Percentiles rank a stretch among this genome's conserved stretches.
Conservation (phyloP, 2,329 filamentous ascomycete species). For the Calycina herbarum region DNA sequence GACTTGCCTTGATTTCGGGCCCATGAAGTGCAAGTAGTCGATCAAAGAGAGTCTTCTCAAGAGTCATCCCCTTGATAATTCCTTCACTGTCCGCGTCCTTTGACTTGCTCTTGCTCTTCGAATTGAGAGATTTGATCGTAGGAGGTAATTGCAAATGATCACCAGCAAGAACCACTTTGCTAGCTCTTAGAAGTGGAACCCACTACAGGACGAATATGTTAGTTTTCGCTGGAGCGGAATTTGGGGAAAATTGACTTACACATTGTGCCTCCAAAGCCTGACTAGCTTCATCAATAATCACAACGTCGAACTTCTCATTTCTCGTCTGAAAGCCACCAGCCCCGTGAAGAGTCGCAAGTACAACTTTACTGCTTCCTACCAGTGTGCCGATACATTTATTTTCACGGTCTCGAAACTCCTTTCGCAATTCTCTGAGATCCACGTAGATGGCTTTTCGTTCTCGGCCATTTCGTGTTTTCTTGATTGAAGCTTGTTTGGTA, state of each 20-base stretch:
- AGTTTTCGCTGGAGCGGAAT: not conserved
- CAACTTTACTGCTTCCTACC: constrained; percentile 76
- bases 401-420: constrained; percentile 86
- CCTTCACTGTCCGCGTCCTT: constrained; percentile 41
- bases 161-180: constrained; percentile 86
- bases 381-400: constrained; percentile 76
- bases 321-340: constrained; percentile 82
- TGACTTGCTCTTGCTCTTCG: constrained; percentile 42
- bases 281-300: constrained; percentile 94
- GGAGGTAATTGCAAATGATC: constrained; percentile 94
- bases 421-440: constrained; percentile 81
- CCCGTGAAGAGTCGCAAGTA: constrained; percentile 89
- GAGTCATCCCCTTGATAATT: constrained; percentile 54
- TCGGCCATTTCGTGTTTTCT: constrained; percentile 78
- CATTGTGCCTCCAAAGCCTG: constrained; percentile 79
- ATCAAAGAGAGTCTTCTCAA: constrained; percentile 94
- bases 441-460: constrained; percentile 81
- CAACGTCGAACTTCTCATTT: constrained; percentile 82
- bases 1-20: constrained; percentile 64
- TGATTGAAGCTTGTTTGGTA: constrained; percentile 81
- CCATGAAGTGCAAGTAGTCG: constrained; percentile 82
- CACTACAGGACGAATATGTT: constrained; percentile 61
- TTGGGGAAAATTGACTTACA: not conserved
- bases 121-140: constrained; percentile 80
- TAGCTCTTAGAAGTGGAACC: constrained; percentile 80